These are phyloP conservation scores for Phialocephala subalpina DNA, from an alignment of 2,329 filamentous ascomycete genomes.

Conservation along the genomic window DNA sequence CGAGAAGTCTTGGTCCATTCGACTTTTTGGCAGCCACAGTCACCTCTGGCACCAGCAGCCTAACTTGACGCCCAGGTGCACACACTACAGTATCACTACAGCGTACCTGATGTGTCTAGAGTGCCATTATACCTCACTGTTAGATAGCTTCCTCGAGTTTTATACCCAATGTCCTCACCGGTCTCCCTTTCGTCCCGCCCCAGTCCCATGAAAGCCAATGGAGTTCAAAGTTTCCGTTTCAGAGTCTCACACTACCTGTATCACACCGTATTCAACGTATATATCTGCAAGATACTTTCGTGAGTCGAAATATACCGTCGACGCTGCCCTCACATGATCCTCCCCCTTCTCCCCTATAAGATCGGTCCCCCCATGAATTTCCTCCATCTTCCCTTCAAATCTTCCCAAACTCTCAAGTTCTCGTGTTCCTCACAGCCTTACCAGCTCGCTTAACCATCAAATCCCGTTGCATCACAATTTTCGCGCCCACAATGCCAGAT, in stretches of 20 bases:
- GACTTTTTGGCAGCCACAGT: too few relatives aligned
- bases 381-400: constrained; percentile 3
- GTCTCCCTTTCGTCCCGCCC: neutral
- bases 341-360: constrained; percentile 9
- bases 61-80: neutral
- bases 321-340: neutral
- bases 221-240: neutral
- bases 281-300: neutral
- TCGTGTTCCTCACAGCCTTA: constrained; percentile 13
- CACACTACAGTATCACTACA: neutral
- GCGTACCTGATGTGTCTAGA: neutral
- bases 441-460: constrained; percentile 17
- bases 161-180: neutral
- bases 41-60: too few relatives aligned
- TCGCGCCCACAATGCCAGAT: constrained; percentile 8
- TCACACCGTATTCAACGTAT: neutral
- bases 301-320: neutral
- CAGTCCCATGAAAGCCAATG: neutral
- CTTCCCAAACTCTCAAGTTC: neutral
- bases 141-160: too few relatives aligned
- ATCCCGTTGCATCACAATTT: constrained; percentile 9
- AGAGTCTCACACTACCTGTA: neutral
- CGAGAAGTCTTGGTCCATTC: too few relatives aligned
- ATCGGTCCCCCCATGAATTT: neutral
- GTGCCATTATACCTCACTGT: neutral